Base-by-base conservation (phyloP, 441 rosid genomes). In the Theobroma grandiflorum region DNA sequence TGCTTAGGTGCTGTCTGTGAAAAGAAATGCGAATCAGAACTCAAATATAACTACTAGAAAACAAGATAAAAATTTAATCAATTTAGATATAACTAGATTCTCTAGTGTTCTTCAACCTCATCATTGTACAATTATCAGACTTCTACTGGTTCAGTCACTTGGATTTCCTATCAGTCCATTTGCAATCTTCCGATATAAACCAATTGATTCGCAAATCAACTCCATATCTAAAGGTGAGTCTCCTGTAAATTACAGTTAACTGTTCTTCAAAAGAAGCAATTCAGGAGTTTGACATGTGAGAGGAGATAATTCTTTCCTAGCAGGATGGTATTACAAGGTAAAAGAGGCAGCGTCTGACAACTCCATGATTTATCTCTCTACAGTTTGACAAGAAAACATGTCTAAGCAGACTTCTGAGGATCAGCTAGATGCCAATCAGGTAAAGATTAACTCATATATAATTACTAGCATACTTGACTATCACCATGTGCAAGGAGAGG, bases 1-100 rank as follows among this genome's bases (percentile, higher is more conserved):
- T 97, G 98, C 91, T 97, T 97, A 4, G 99, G 98, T 18, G 98
- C 98, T 89, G 92, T 84, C 99, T 95, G 86, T 37, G 72, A 64
- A n/a, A 53, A 65, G 8, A 53, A 67, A 55, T 3, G 15, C 49
- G 67, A 40, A 38, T 37, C 40, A 15, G 20, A 53, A 22, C 52
- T 53, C 57, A 16, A 40, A 52, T 8, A 38, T n/a, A 45, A 47
- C 58, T 33, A 62, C 8, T 4, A 47, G 45, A 31, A 45, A 61
- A 37, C 35, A 72, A 53, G 42, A 31, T 50, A 11, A 15, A 69
- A 70, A 8, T 70, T 31, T 49, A 49, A 52, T 52, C 62, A 2
- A 52, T 9, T 52, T 18, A 35, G 63, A 52, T 20, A 47, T 4
- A 63, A 68, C 11, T 18, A 2, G 4, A 68, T 43, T 45, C 47